Conservation (phyloP, 306 rosid species). For the Spatholobus suberectus region DNA sequence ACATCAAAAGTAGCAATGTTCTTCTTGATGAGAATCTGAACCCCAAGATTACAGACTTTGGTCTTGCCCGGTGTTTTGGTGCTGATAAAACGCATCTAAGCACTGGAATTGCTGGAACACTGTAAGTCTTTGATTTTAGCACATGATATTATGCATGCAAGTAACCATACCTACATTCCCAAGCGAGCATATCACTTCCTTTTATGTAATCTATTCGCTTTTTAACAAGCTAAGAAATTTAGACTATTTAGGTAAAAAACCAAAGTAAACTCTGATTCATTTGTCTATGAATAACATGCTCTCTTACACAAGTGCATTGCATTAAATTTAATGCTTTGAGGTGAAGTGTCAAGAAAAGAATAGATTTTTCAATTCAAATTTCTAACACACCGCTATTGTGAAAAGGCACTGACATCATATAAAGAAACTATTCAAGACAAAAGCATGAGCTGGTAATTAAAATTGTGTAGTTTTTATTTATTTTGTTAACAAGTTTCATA, state of each 20-base stretch:
- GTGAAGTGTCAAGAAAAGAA: neutral
- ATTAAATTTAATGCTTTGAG: neutral
- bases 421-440: neutral
- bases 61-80: neutral
- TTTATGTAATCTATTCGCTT: neutral
- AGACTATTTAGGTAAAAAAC: neutral
- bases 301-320: neutral
- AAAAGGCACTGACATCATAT: neutral
- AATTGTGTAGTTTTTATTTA: neutral
- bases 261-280: neutral
- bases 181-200: neutral
- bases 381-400: neutral
- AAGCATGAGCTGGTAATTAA: neutral
- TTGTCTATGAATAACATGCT: neutral
- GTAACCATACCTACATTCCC: neutral
- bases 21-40: conserved; percentile 14
- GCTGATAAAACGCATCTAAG: conserved; percentile 19
- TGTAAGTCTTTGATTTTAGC: neutral
- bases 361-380: neutral
- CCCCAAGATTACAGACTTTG: conserved; percentile 22
- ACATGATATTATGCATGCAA: neutral
- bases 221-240: neutral
- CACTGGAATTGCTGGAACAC: conserved; percentile 29
- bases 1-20: conserved; percentile 28
- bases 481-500: neutral